Conservation (phyloP, 768 basidiomycete genomes). For the Epithele typhae region DNA sequence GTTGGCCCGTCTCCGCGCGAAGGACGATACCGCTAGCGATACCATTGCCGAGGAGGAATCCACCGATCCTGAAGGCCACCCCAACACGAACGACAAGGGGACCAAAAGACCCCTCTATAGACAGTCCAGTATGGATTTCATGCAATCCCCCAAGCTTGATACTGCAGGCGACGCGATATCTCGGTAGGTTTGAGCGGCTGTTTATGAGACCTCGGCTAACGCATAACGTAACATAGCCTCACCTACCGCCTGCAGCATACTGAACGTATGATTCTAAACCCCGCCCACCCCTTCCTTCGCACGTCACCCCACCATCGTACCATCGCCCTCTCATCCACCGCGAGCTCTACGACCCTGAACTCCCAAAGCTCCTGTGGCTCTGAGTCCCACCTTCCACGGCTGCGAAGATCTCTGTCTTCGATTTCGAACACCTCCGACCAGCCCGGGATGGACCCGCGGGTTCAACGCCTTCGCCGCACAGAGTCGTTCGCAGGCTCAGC, state of each 20-base stretch:
- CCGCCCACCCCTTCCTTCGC: constrained; percentile 50
- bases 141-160: constrained; percentile 47
- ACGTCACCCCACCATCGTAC: constrained; percentile 40
- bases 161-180: constrained; percentile 51
- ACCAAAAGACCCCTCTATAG: constrained; percentile 61
- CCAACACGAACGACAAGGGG: constrained; percentile 45
- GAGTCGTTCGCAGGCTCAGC: constrained; percentile 39
- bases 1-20: constrained; percentile 62
- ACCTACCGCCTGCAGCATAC: constrained; percentile 64
- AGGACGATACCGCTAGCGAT: constrained; percentile 39
- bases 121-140: constrained; percentile 87
- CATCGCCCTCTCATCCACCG: constrained; percentile 45
- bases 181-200: constrained; percentile 44
- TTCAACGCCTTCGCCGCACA: constrained; percentile 48
- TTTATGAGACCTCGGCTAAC: constrained; percentile 14
- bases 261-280: constrained; percentile 47
- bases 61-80: constrained; percentile 39
- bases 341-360: constrained; percentile 61
- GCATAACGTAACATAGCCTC: constrained; percentile 39
- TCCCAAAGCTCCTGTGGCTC: constrained; percentile 31
- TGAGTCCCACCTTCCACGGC: constrained; percentile 21
- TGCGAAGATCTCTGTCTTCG: constrained; percentile 31
- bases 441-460: constrained; percentile 37
- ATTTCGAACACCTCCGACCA: constrained; percentile 38
- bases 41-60: constrained; percentile 45